phyloP scores from a whole-genome alignment of 2,329 filamentous ascomycete species.

The Sporothrix euskadiensis region DNA sequence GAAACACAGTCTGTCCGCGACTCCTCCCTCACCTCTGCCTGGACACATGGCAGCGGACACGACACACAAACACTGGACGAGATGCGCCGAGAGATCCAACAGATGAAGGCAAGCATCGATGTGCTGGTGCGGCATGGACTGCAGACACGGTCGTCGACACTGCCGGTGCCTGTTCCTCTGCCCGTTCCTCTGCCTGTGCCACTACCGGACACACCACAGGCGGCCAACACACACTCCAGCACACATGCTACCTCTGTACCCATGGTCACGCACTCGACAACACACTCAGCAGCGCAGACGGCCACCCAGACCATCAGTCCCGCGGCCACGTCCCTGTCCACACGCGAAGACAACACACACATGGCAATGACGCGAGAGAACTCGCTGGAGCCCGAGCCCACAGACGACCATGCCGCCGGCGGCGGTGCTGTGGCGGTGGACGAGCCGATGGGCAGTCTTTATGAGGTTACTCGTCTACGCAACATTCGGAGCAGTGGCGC shows the following conservation, averaged over 20 bases:
- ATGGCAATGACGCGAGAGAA: conserved; percentile 50
- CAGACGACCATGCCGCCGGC: conserved; percentile 30
- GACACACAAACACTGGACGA: conserved; percentile 13
- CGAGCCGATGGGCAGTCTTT: conserved; percentile 55
- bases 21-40: too few relatives aligned
- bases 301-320: neutral
- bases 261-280: neutral
- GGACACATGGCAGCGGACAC: neutral
- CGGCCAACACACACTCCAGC: neutral
- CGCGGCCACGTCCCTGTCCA: conserved; percentile 32
- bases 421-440: conserved; percentile 41
- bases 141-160: neutral
- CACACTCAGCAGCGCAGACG: neutral
- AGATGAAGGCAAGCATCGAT: conserved; percentile 35
- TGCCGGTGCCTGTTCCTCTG: neutral
- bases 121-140: conserved; percentile 29
- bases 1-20: neutral
- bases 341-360: conserved; percentile 36
- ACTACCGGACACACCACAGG: too few relatives aligned
- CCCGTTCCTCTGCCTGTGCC: neutral
- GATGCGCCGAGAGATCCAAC: conserved; percentile 31
- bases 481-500: conserved; percentile 36
- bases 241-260: conserved; percentile 29
- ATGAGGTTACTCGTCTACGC: conserved; percentile 55
- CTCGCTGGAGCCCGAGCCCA: conserved; percentile 43